These are phyloP conservation scores for Penicillium decumbens DNA, from an alignment of 2,329 filamentous ascomycete genomes.

Conservation along the genomic window DNA sequence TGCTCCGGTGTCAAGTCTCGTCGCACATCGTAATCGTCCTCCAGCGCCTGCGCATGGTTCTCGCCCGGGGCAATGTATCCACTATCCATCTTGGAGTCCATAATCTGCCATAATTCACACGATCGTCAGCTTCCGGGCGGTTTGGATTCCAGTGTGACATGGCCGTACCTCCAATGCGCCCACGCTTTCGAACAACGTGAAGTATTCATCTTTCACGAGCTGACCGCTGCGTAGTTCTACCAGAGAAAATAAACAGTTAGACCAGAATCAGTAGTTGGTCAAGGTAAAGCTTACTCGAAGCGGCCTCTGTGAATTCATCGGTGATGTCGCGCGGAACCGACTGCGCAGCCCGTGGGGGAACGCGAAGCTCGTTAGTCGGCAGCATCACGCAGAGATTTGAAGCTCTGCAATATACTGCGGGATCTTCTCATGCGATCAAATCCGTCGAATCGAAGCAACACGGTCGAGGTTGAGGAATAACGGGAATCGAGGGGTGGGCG, in stretches of 20 bases:
- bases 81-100: conserved; percentile 99
- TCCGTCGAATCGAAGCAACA: conserved; percentile 1
- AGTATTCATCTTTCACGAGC: conserved; percentile 87
- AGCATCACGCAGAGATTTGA: conserved; percentile 27
- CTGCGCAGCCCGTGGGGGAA: conserved; percentile 34
- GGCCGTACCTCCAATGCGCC: conserved; percentile 59
- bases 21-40: conserved; percentile 74
- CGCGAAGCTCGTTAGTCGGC: conserved; percentile 32
- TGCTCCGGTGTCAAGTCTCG: conserved; percentile 67
- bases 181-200: conserved; percentile 91
- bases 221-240: conserved; percentile 72
- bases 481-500: conserved; percentile 13
- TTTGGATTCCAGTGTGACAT: conserved; percentile 7
- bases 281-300: conserved; percentile 41
- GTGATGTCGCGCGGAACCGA: conserved; percentile 51
- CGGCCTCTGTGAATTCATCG: conserved; percentile 51
- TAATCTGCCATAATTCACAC: conserved; percentile 61
- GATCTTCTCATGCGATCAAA: conserved; percentile 10
- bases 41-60: conserved; percentile 53
- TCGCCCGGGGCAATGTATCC: conserved; percentile 75
- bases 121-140: conserved; percentile 15
- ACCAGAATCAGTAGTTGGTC: not conserved
- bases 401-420: conserved; percentile 26
- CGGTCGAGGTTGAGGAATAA: conserved; percentile 7
- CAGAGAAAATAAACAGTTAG: conserved; percentile 3